A percentile compares a stretch with the other conserved stretches of the same genome.
Conservation (phyloP, 78 protist species). For the Corallochytrium limacisporum region DNA sequence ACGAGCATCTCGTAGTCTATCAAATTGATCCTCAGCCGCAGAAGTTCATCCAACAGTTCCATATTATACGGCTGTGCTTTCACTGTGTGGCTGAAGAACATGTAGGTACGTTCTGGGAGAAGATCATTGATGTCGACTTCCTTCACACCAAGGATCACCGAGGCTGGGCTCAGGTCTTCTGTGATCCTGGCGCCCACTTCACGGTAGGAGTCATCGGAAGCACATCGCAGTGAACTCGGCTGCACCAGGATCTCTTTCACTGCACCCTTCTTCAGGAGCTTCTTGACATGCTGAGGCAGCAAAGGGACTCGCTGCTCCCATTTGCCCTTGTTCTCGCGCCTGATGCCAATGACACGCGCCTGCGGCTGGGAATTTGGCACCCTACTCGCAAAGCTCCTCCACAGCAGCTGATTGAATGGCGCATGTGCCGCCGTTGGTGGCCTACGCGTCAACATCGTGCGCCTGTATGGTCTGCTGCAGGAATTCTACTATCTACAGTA, state of each 20-base stretch:
- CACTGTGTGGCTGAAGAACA: slow-evolving; percentile 62
- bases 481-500: no score
- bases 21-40: slow-evolving; percentile 54
- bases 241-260: slow-evolving; percentile 53
- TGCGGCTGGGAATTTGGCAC: no score
- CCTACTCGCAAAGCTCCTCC: no score
- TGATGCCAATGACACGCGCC: neutral
- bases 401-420: no score
- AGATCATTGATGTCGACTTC: slow-evolving; percentile 51
- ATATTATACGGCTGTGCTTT: slow-evolving; percentile 86
- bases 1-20: slow-evolving; percentile 77
- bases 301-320: slow-evolving; percentile 88
- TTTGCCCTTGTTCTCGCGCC: slow-evolving; percentile 68
- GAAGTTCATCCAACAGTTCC: slow-evolving; percentile 60
- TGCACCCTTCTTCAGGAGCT: slow-evolving; percentile 10
- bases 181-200: slow-evolving; percentile 65
- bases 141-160: slow-evolving; percentile 69
- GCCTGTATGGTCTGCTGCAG: no score
- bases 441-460: no score
- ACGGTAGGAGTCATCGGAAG: slow-evolving; percentile 42
- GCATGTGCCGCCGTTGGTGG: no score
- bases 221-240: slow-evolving; percentile 56
- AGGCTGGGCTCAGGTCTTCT: slow-evolving; percentile 55
- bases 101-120: slow-evolving; percentile 24
- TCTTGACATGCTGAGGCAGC: slow-evolving; percentile 67